Conservation (phyloP, 805 yeast species). For the Groenewaldozyma tartarivorans region DNA sequence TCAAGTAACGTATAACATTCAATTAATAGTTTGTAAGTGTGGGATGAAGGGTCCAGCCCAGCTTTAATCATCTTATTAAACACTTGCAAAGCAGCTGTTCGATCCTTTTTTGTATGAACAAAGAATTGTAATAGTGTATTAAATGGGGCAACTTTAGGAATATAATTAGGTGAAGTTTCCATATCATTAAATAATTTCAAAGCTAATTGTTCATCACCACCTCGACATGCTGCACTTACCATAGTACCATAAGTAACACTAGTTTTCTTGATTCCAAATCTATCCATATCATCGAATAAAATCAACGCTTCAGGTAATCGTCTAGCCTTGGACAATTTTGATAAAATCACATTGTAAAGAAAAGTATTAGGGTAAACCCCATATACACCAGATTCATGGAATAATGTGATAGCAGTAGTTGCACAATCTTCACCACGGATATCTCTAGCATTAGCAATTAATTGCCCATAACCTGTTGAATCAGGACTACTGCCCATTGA, state of each 20-base stretch:
- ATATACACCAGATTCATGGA: slow-evolving; percentile 23
- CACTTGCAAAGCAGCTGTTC: slow-evolving; percentile 24
- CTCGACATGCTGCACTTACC: slow-evolving; percentile 30
- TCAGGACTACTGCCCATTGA: slow-evolving; percentile 25
- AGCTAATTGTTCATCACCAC: slow-evolving; percentile 26
- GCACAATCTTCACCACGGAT: slow-evolving; percentile 26
- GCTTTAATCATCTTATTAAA: slow-evolving; percentile 21
- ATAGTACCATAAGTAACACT: slow-evolving; percentile 31
- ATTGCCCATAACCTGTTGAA: slow-evolving; percentile 28
- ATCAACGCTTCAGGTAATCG: slow-evolving; percentile 25
- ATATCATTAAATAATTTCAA: slow-evolving; percentile 26
- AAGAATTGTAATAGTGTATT: slow-evolving; percentile 31
- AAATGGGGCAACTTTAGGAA: slow-evolving; percentile 28
- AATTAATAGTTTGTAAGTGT: slow-evolving; percentile 33
- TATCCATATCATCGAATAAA: slow-evolving; percentile 26
- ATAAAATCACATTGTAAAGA: slow-evolving; percentile 27
- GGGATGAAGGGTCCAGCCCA: slow-evolving; percentile 27
- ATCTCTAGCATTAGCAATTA: slow-evolving; percentile 21
- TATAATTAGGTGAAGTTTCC: slow-evolving; percentile 25
- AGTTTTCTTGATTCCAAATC: slow-evolving; percentile 17
- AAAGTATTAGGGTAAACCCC: slow-evolving; percentile 25
- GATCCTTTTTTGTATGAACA: slow-evolving; percentile 25
- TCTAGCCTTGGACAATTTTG: slow-evolving; percentile 30
- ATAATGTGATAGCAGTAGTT: slow-evolving; percentile 23
- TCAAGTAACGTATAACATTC: slow-evolving; percentile 27